phyloP scores from a whole-genome alignment of 345 rosid genomes.

The Lepidium africanum region DNA sequence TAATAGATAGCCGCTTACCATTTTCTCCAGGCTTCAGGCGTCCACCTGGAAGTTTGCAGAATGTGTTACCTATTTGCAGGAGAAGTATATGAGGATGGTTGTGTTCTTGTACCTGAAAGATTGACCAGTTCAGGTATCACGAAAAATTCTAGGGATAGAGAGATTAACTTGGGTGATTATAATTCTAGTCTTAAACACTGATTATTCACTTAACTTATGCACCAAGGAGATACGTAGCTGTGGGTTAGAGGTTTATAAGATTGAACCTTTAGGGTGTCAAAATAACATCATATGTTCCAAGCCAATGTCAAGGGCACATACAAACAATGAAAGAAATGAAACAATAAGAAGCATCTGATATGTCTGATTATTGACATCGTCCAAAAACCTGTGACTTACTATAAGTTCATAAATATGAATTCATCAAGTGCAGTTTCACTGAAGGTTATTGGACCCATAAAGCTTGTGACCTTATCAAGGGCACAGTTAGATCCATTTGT shows the following conservation, averaged over 20 bases:
- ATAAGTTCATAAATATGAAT: neutral
- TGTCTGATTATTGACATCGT: neutral
- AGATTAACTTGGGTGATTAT: neutral
- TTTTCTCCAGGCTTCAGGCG: constrained; percentile 96
- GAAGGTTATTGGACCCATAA: neutral
- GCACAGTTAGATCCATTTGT: neutral
- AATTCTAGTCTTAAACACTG: neutral
- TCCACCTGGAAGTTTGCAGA: constrained; percentile 99
- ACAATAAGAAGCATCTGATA: neutral
- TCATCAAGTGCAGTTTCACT: neutral
- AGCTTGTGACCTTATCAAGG: neutral
- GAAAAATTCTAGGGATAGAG: neutral
- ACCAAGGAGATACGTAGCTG: constrained; percentile 1
- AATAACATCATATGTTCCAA: neutral
- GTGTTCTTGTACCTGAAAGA: constrained; percentile 90
- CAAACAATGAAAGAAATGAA: neutral
- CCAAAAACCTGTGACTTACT: neutral
- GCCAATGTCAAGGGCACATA: neutral
- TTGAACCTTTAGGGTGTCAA: neutral
- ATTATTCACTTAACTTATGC: neutral
- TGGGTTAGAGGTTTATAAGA: neutral
- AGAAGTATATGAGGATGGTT: constrained; percentile 96
- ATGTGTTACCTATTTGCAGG: constrained; percentile 91
- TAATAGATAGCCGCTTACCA: constrained; percentile 36
- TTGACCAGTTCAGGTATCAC: neutral